Conservation (phyloP, 345 rosid species). For the Eucalyptus albens region DNA sequence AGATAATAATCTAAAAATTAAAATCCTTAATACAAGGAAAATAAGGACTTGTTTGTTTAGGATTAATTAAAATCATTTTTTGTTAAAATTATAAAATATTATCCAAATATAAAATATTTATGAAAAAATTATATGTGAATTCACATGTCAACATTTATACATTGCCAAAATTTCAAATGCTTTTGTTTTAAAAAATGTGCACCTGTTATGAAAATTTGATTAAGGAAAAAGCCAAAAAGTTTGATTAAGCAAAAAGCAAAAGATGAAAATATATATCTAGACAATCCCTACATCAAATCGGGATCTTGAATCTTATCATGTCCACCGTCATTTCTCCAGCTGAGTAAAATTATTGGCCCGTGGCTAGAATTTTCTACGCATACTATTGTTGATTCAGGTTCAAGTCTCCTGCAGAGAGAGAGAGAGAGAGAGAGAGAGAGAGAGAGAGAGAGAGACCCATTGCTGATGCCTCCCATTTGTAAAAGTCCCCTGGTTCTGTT, state of each 20-base stretch:
- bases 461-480: not conserved
- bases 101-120: not conserved
- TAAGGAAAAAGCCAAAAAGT: not conserved
- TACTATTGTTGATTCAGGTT: not conserved
- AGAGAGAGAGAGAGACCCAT: not conserved
- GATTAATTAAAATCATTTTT: not conserved
- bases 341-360: not conserved
- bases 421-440: too few species aligned
- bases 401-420: not conserved
- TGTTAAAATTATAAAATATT: not conserved
- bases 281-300: not conserved
- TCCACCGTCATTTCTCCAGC: not conserved
- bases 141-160: not conserved
- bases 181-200: not conserved
- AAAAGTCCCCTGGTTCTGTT: not conserved
- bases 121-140: not conserved
- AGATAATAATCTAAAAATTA: not conserved
- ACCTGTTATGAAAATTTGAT: not conserved
- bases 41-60: not conserved
- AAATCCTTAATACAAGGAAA: not conserved
- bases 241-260: not conserved
- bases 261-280: not conserved
- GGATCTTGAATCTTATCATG: not conserved
- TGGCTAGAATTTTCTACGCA: not conserved
- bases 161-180: not conserved